Base-by-base conservation (phyloP, 73 alveolate genomes). In the Stentor coeruleus region DNA sequence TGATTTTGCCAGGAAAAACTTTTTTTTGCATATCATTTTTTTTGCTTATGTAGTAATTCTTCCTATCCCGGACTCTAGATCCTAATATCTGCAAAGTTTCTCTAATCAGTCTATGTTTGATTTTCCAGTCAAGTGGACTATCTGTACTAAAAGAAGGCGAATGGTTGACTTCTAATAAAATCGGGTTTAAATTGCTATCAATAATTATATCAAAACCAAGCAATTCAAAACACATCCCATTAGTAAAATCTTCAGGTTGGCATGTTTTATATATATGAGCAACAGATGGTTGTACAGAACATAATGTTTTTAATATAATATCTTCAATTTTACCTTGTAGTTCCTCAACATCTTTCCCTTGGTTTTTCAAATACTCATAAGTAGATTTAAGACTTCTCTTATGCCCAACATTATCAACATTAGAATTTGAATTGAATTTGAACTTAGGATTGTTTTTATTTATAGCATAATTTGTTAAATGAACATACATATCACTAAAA, bases 381-480 rank as follows among this genome's bases (percentile, higher is more conserved):
- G 30, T 26, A 20, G 55, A 39, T n/a, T 28, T 49, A 14, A 77
- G 35, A 30, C 58, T 49, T 41, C 59, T 15, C 3, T 35, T 59
- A 73, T 33, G 84, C 1, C 83, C 83, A 0, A 35, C 41, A n/a
- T 38, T 38, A 40, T 75, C 83, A 20, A n/a, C 31, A n/a, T 75
- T 38, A 20, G 59, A 77, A 26, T 80, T 93, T 58, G 66, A 77
- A 58, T 83, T 89, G 35, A 79, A 90, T 28, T 86, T 83, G 77
- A 95, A 96, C 58, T 90, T 86, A 0, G 81, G 92, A 79, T 86
- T 86, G 66, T 92, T 89, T 79, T 94, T 92, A 88, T 95, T 95
- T 74, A 95, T 77, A 15, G 98, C 91, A 76, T 89, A 95, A 81
- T 95, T 95, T 4, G 99, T 95, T 79, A 95, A 55, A 80, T 95